Base-by-base conservation (phyloP, 2,329 filamentous ascomycete species). In the Graphilbum sp. region DNA sequence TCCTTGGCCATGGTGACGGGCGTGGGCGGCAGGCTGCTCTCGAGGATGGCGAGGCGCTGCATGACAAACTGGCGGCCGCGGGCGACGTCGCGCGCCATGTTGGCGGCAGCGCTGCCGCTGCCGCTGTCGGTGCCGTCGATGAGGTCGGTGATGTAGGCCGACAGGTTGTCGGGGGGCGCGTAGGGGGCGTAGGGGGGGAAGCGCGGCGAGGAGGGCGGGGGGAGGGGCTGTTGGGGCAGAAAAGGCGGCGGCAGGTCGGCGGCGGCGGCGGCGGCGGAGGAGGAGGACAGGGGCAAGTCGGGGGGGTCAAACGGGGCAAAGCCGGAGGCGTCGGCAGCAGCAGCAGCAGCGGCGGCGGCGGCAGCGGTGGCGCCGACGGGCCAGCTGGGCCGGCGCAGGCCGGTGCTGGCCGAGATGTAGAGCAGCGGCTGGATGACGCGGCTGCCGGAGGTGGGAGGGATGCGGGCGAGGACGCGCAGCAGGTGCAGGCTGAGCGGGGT, bases 41-140 rank as follows among this genome's bases (percentile, higher is more conserved):
- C 57, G 30, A 61, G 16, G n/a, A 56, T 53, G n/a, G 50, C 49
- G 5, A 61, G 45, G 2, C 58, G 47, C 7, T 50, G 49, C 45
- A 56, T 52, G 12, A 60, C 50, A 36, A 60, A 61, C 21, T 53
- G 50, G 3, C 58, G 53, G 2, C 58, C 57, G 2, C 56, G 51
- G 10, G 57, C 52, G 0, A 61, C 45, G 16, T 44, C 40, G 17
- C 38, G 31, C 4, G 34, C 27, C 15, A 15, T 10, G 10, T 32
- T 10, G 2, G 18, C 16, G 7, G 16, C 12, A 4, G 27, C 7
- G 27, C 27, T 12, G 11, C 6, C 6, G 27, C 27, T 15, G 15
- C 27, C 13, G 15, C 27, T 7, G 2, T 34, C 34, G 23, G 20
- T 32, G 4, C 34, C 19, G 3, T 21, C 35, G 35, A 41, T 41